Conservation (phyloP, 176 grass and related monocot genomes). For the Phoenix dactylifera region DNA sequence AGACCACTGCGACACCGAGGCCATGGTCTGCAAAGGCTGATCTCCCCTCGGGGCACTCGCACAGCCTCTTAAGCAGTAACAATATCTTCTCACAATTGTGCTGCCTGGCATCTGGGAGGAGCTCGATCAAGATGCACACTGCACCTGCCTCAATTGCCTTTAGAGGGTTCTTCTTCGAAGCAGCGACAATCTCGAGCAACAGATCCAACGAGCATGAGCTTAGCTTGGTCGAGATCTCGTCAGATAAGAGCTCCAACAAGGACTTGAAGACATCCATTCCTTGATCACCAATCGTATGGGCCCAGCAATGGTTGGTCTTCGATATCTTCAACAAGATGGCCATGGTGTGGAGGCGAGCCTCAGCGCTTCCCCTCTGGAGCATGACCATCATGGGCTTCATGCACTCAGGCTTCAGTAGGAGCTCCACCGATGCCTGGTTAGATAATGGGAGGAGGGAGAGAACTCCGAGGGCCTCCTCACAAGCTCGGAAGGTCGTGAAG, state of each 20-base stretch:
- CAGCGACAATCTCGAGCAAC: constrained; percentile 35
- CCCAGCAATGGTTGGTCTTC: constrained; percentile 38
- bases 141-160: constrained; percentile 65
- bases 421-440: constrained; percentile 25
- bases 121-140: constrained; percentile 55
- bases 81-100: constrained; percentile 50
- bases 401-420: constrained; percentile 36
- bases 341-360: constrained; percentile 57
- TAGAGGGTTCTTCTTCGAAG: constrained; percentile 22
- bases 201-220: constrained; percentile 69
- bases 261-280: constrained; percentile 48
- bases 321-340: constrained; percentile 51
- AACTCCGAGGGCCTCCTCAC: constrained; percentile 66
- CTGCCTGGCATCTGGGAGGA: constrained; percentile 50
- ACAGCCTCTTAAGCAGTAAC: constrained; percentile 67
- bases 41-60: constrained; percentile 60
- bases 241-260: constrained; percentile 70
- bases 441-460: constrained; percentile 39
- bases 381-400: constrained; percentile 35
- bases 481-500: constrained; percentile 50
- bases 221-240: constrained; percentile 53
- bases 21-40: constrained; percentile 59
- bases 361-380: constrained; percentile 64
- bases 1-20: constrained; percentile 43
- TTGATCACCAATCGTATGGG: constrained; percentile 2